Conservation (phyloP, 805 yeast genomes). For the Starmerella stigmatis region DNA sequence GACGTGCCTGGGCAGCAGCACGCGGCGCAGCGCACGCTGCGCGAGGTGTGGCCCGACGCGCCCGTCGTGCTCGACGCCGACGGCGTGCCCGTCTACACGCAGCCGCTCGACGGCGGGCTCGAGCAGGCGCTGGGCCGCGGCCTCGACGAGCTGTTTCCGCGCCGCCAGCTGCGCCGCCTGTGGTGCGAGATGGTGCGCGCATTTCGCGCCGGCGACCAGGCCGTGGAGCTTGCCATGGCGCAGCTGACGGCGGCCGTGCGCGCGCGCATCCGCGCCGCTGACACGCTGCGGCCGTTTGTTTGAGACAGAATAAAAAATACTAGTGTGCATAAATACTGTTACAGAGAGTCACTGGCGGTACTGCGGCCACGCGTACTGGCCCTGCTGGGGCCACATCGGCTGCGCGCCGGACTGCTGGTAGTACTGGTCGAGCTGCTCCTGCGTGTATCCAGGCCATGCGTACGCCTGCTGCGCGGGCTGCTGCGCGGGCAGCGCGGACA, state of each 20-base stretch:
- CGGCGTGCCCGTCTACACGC: neutral
- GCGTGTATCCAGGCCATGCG: constrained; percentile 8
- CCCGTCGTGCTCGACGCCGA: constrained; percentile 1
- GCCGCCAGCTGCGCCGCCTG: neutral
- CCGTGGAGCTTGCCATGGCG: constrained; percentile 13
- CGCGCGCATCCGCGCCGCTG: neutral
- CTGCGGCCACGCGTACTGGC: constrained; percentile 7
- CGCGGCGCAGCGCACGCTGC: neutral
- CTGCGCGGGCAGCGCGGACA: neutral
- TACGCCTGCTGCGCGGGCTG: constrained; percentile 6
- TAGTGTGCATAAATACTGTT: constrained; percentile 1
- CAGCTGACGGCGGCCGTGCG: constrained; percentile 3
- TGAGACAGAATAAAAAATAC: neutral
- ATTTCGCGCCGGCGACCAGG: constrained; percentile 9
- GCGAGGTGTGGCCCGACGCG: constrained; percentile 5
- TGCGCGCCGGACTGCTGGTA: constrained; percentile 1
- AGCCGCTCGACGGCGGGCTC: neutral
- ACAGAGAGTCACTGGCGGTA: constrained; percentile 1
- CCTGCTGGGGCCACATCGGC: constrained; percentile 11
- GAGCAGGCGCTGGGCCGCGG: constrained; percentile 4
- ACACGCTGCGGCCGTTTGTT: neutral
- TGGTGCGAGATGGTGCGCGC: constrained; percentile 13
- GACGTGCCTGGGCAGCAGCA: too few relatives aligned
- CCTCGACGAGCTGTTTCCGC: constrained; percentile 4
- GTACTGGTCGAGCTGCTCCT: constrained; percentile 2